These are phyloP conservation scores for Stenogyne calaminthoides DNA, from an alignment of 305 asterid species.

Conservation along the genomic window DNA sequence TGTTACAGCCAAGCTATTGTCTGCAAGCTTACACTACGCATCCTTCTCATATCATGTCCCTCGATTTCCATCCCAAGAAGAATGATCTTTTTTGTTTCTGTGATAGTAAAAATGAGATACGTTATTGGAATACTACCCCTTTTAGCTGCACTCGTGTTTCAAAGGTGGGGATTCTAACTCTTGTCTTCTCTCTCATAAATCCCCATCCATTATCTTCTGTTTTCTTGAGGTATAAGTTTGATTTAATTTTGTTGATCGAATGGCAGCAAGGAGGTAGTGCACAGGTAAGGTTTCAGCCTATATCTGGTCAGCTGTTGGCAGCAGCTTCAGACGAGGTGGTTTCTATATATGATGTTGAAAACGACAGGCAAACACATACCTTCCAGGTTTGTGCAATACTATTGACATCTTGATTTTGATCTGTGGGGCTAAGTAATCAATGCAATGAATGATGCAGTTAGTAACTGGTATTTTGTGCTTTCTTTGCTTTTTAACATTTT, in stretches of 20 bases:
- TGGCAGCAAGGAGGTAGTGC: slow-evolving; percentile 90
- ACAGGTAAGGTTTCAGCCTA: slow-evolving; percentile 94
- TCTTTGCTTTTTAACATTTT: slow-evolving; percentile 17
- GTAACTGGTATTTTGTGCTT: slow-evolving; percentile 8
- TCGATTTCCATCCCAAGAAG: slow-evolving; percentile 97
- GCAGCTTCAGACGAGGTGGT: slow-evolving; percentile 92
- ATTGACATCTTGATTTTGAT: slow-evolving; percentile 6
- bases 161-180: slow-evolving; percentile 54
- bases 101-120: slow-evolving; percentile 82
- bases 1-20: slow-evolving; percentile 91
- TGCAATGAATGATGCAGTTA: not conserved
- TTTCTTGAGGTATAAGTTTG: slow-evolving; percentile 11
- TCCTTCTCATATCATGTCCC: slow-evolving; percentile 74
- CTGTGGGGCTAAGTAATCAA: not conserved
- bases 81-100: slow-evolving; percentile 87
- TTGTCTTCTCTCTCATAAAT: not conserved
- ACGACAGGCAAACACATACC: slow-evolving; percentile 76
- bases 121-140: slow-evolving; percentile 77
- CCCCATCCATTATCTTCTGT: not conserved
- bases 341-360: slow-evolving; percentile 89
- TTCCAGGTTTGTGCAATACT: slow-evolving; percentile 71
- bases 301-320: slow-evolving; percentile 75
- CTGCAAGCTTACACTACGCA: slow-evolving; percentile 81
- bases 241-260: slow-evolving; percentile 21
- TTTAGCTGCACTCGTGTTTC: slow-evolving; percentile 76